Base-by-base conservation (phyloP, 345 rosid genomes). In the Gossypium stocksii region DNA sequence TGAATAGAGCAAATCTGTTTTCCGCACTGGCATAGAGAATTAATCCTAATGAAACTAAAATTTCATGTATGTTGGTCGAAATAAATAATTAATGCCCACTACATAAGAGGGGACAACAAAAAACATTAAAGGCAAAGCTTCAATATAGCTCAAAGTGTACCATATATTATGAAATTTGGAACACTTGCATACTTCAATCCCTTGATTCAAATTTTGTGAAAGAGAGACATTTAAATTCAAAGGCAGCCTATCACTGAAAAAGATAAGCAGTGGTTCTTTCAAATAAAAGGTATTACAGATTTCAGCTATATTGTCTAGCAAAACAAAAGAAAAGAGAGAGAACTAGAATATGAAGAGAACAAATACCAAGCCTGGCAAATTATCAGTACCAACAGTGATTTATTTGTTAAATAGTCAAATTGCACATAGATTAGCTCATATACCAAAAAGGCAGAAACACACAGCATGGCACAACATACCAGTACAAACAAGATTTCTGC, bases 401-500 rank as follows among this genome's bases (percentile, higher is more conserved):
- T 45, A 23, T 2, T 15, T 10, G 9, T 20, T 1, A n/a, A 46
- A 13, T 43, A 71, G 69, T 14, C 41, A 12, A 29, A 27, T 22
- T 60, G 27, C 44, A 14, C 14, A 17, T 2, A 29, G 43, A 60
- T 27, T 25, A 59, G 27, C 15, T 59, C 41, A 71, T 48, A 19
- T 70, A 6, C 25, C 16, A 60, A 59, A n/a, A 56, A 56, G 60
- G 60, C 4, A 56, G 9, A 20, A 76, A 25, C 20, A 34, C 56
- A 20, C 23, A 16, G 19, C 45, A 62, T 49, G 17, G 10, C 3
- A 45, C 64, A 66, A 69, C 83, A 77, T 87, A 96, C 99, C 99
- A 66, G 99, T 96, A 72, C 99, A 96, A 81, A 96, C 99, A 83
- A 96, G 98, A 80, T 96, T 96, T 84, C 99, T 87, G 85, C 99